These are phyloP conservation scores for Pichia sp. DNA, from an alignment of 1,139 yeast species.

Conservation along the genomic window DNA sequence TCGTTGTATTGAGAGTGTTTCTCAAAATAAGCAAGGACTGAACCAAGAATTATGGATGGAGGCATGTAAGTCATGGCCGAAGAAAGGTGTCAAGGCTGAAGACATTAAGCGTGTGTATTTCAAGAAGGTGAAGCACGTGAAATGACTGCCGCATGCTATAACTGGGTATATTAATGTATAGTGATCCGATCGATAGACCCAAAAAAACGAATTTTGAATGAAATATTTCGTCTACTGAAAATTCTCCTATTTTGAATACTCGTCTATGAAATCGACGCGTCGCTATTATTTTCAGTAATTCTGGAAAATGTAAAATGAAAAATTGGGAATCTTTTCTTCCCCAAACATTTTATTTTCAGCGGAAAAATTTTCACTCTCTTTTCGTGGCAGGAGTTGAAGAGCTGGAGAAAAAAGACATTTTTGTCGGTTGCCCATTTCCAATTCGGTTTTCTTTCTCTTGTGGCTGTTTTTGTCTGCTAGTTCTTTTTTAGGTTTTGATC, in stretches of 20 bases:
- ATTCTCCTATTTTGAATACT: background rate
- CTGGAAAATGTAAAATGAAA: background rate
- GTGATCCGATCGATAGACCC: background rate
- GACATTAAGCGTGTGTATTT: constrained; percentile 83
- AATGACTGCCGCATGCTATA: background rate
- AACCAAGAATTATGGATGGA: constrained; percentile 84
- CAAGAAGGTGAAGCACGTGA: constrained; percentile 30
- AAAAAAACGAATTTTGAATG: background rate
- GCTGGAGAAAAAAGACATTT: constrained; percentile 3
- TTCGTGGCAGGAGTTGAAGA: background rate
- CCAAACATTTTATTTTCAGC: background rate
- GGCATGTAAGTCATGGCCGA: constrained; percentile 90
- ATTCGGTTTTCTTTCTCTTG: background rate
- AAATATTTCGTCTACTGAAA: background rate
- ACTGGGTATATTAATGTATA: background rate
- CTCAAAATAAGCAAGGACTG: constrained; percentile 36
- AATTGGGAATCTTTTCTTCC: background rate
- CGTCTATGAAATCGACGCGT: background rate
- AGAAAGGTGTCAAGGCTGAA: constrained; percentile 70
- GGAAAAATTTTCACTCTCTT: background rate
- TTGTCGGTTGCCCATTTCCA: constrained; percentile 1
- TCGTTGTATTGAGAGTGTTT: constrained; percentile 49
- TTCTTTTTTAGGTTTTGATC: background rate
- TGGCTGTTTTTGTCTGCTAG: background rate
- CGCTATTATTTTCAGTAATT: background rate